A percentile compares a stretch with the other conserved stretches of the same genome.
These are phyloP conservation scores for Phtheirospermum japonicum DNA, from an alignment of 257 asterid species.

Conservation along the genomic window DNA sequence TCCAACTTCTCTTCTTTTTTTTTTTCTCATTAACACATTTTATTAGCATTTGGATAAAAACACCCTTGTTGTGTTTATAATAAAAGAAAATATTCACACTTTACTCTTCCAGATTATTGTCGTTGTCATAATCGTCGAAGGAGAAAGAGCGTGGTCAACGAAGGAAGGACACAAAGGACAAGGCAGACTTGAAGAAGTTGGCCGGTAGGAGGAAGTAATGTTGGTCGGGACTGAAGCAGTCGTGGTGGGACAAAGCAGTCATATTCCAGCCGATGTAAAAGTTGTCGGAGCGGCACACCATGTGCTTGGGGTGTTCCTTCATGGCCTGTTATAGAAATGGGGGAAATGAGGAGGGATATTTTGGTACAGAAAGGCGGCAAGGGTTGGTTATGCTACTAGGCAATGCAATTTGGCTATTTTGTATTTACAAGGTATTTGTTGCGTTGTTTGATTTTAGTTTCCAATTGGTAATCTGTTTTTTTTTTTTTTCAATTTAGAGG, in stretches of 20 bases:
- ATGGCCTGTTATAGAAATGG: too few relatives aligned
- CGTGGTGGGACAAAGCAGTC: constrained; percentile 39
- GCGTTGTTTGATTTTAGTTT: too few relatives aligned
- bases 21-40: too few relatives aligned
- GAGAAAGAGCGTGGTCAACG: constrained; percentile 30
- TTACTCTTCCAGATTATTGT: too few relatives aligned
- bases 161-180: constrained; percentile 41
- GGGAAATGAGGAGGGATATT: too few relatives aligned
- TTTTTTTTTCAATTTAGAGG: too few relatives aligned
- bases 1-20: too few relatives aligned
- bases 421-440: constrained; percentile 66
- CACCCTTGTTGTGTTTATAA: too few relatives aligned
- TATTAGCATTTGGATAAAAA: too few relatives aligned
- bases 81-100: too few relatives aligned
- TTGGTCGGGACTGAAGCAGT: constrained; percentile 44
- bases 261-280: constrained; percentile 53
- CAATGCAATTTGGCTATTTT: constrained; percentile 83
- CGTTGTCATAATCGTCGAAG: too few relatives aligned
- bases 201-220: constrained; percentile 51
- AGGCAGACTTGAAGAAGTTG: constrained; percentile 42
- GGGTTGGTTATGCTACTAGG: constrained; percentile 67
- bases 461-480: too few relatives aligned
- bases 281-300: constrained; percentile 52
- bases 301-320: constrained; percentile 54
- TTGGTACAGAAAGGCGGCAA: constrained; percentile 57